Evolutionary conservation across 2,329 filamentous ascomycete species (phyloP), one percentile per base, ranked within the genome.

Genomic region (Capronia americana): DNA sequence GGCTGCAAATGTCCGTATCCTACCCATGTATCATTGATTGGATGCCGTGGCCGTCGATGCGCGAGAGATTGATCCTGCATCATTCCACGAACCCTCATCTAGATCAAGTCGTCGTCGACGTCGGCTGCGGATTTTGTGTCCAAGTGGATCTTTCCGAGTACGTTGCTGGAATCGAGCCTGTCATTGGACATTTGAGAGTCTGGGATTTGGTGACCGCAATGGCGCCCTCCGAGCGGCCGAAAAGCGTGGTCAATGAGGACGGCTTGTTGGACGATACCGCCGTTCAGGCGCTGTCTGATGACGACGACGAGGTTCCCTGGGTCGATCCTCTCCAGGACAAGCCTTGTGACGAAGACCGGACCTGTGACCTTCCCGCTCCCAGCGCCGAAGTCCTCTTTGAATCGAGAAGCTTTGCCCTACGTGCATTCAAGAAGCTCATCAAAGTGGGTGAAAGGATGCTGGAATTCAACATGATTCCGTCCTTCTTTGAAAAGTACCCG

Each of bases 401-500:
- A 28, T 59, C 55, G 4, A 12, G 20, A 30, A 23, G 26, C 14
- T 59, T 41, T 20, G 62, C 62, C 7, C 7, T 54, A 8, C 38
- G 12, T 7, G 62, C 62, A 3, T 60, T 60, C 32, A 34, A 61
- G 30, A 11, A 32, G 6, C 44, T 64, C 23, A 20, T 48, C 44
- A n/a, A 48, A 48, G 17, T 20, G 44, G 44, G 44, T 7, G 44
- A 48, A 20, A 48, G 44, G 44, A 30, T 26, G 11, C 20, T 48
- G 44, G 30, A 44, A 12, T 60, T 64, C 57, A 26, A 44, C n/a
- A 44, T 64, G 44, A 44, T 26, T 32, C 62, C 62, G 10, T 17
- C 41, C 8, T 64, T 64, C 30, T 64, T 64, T 28, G 56, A 64
- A 59, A 64, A 64, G 34, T 54, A 64, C 23, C 62, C 62, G 4